Base-by-base conservation (phyloP, 1,284 basidiomycete genomes). In the Psilocybe mexicana region DNA sequence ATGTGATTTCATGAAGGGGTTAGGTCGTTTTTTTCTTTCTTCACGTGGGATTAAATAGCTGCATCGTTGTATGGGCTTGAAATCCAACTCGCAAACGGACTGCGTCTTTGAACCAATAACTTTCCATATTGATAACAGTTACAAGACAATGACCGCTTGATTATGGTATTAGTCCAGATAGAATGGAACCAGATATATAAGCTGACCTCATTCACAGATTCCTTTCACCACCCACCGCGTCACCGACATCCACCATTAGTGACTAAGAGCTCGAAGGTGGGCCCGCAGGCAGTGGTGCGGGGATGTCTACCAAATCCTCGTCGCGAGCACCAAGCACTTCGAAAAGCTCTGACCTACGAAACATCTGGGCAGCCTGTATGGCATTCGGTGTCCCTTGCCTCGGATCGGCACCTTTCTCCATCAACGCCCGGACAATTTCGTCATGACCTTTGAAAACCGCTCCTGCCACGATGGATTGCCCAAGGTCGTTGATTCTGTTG, bases 401-500 rank as follows among this genome's bases (percentile, higher is more conserved):
- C 1, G 89, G 84, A 71, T 93, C 83, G 0, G 91, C 92, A 0
- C 88, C 88, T 6, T 78, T 80, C 36, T 81, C 79, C 28, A 86
- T 70, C 8, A 94, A 78, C 3, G 78, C 72, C 8, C 74, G 75
- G 0, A 92, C 86, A 42, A 94, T 79, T 1, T 84, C 84, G 54
- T 84, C 80, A 65, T 84, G 73, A 0, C 68, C 74, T 59, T 94
- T 94, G 77, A 93, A 94, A 1, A 94, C 85, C 0, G 90, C 92
- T 2, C 92, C 93, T 1, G 92, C 88, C 6, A 94, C 72, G 30
- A 90, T 86, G n/a, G 87, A 87, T 68, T 94, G 93, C 0, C 85
- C 86, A 3, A 83, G 78, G 61, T 90, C 90, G 70, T 95, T 95
- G 38, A 86, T 68, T 23, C 84, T 79, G 67, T 94, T 86, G 0